phyloP scores from a whole-genome alignment of 768 basidiomycete genomes.

The Stropharia rugosoannulata region DNA sequence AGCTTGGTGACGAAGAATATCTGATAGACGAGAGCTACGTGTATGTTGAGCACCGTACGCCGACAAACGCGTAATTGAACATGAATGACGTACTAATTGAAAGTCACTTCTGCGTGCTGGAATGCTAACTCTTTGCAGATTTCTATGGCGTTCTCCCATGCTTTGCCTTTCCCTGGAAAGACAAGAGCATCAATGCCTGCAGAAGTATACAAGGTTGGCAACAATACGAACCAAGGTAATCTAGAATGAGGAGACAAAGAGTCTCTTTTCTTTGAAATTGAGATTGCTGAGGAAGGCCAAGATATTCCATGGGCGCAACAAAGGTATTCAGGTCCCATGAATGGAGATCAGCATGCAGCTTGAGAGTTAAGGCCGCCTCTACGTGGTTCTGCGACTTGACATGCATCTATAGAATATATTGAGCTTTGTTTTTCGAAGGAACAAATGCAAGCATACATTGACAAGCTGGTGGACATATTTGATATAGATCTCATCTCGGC shows the following conservation, averaged over 20 bases:
- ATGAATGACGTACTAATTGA: slow-evolving; percentile 70
- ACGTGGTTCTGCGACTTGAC: slow-evolving; percentile 87
- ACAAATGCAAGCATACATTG: slow-evolving; percentile 53
- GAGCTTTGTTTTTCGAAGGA: slow-evolving; percentile 9
- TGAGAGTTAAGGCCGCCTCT: slow-evolving; percentile 91
- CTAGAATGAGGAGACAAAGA: slow-evolving; percentile 86
- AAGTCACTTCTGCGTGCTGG: slow-evolving; percentile 88
- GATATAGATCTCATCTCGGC: slow-evolving; percentile 91
- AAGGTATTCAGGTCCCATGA: slow-evolving; percentile 85
- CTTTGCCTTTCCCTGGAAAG: slow-evolving; percentile 85
- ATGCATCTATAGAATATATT: slow-evolving; percentile 60
- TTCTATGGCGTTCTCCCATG: slow-evolving; percentile 94
- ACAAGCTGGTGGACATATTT: slow-evolving; percentile 96
- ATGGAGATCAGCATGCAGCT: slow-evolving; percentile 91
- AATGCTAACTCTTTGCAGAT: slow-evolving; percentile 89
- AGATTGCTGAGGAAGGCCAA: slow-evolving; percentile 88
- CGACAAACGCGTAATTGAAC: background rate
- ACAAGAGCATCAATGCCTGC: slow-evolving; percentile 1
- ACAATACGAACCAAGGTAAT: slow-evolving; percentile 72
- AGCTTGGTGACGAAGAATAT: slow-evolving; percentile 87
- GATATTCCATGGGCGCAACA: slow-evolving; percentile 85
- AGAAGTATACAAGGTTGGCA: background rate
- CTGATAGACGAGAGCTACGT: slow-evolving; percentile 74
- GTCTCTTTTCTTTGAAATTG: slow-evolving; percentile 95
- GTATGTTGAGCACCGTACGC: slow-evolving; percentile 4